These are phyloP conservation scores for Aphanomyces euteiches DNA, from an alignment of 352 stramenopile genomes.

Conservation along the genomic window DNA sequence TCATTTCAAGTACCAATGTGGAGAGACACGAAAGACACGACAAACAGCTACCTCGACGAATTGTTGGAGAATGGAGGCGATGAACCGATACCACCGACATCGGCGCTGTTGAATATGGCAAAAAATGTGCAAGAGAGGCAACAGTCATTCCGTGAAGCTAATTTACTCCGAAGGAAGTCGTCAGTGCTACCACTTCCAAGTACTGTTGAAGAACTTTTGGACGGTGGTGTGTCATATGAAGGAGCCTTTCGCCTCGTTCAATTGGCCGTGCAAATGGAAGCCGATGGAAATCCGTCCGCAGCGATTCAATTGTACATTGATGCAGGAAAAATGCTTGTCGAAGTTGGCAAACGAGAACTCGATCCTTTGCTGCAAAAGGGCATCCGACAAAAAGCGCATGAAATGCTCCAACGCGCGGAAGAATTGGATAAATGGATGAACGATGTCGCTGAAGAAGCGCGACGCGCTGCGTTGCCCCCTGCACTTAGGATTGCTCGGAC, in stretches of 20 bases:
- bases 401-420: constrained; percentile 47
- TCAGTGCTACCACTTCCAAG: constrained; percentile 12
- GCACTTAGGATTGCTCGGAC: constrained; percentile 39
- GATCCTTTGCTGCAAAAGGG: constrained; percentile 44
- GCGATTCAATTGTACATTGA: constrained; percentile 48
- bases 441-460: constrained; percentile 41
- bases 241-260: constrained; percentile 49
- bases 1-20: constrained; percentile 28
- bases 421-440: constrained; percentile 49
- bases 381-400: constrained; percentile 45
- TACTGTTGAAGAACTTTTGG: constrained; percentile 25
- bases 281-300: constrained; percentile 35
- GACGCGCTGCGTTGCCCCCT: constrained; percentile 38
- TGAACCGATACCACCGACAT: constrained; percentile 3
- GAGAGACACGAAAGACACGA: constrained; percentile 27
- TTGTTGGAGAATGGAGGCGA: constrained; percentile 2
- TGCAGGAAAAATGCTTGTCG: constrained; percentile 39
- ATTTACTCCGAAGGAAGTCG: background rate
- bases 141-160: constrained; percentile 18
- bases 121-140: constrained; percentile 22
- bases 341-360: constrained; percentile 38
- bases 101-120: constrained; percentile 25
- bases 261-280: constrained; percentile 44
- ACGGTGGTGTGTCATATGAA: constrained; percentile 41
- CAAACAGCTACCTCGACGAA: constrained; percentile 20